Base-by-base conservation (phyloP, 2,329 filamentous ascomycete genomes). In the Penicillium vulpinum region DNA sequence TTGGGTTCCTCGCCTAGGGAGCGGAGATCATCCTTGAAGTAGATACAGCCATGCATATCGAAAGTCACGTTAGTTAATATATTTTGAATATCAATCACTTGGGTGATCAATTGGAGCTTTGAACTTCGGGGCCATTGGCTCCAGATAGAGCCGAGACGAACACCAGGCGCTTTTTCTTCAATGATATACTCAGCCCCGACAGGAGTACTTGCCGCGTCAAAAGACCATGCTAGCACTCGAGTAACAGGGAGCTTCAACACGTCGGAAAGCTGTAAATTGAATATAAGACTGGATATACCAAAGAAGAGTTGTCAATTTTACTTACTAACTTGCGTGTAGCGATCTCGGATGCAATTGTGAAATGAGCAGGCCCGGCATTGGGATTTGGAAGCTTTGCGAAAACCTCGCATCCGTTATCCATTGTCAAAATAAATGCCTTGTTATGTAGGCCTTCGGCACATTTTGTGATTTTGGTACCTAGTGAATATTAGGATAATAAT, bases 371-470 rank as follows among this genome's bases (percentile, higher is more conserved):
- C 6, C 67, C 66, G 5, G 67, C 67, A 46, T 71, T 71, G 0
- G 67, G 68, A 35, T 70, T 71, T 16, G 66, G 68, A 24, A 71
- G 58, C 49, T 67, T 67, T 7, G 62, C 67, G 49, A 70, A 54
- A n/a, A 70, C 63, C 50, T 71, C 67, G 0, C 45, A 43, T 5
- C 67, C 68, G 56, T 70, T 69, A 39, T 69, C 61, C 65, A 70
- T 69, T n/a, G 61, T 67, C 56, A 77, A 58, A 5, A 71, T 53
- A 46, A 77, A 73, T n/a, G 70, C 70, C 68, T 75, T 62, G 56
- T 70, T 75, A 54, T 66, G 66, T 21, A 69, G 57, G 0, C 72
- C 73, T 59, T 75, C 73, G 2, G 60, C 45, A 24, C 67, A 70
- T 59, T 72, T 73, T 7, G 59, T 44, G 31, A 73, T 52, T 58